A percentile compares a stretch with the other conserved stretches of the same genome.
Evolutionary conservation across 1,139 yeast species (phyloP).

Genomic region (Debaryomyces fabryi): DNA sequence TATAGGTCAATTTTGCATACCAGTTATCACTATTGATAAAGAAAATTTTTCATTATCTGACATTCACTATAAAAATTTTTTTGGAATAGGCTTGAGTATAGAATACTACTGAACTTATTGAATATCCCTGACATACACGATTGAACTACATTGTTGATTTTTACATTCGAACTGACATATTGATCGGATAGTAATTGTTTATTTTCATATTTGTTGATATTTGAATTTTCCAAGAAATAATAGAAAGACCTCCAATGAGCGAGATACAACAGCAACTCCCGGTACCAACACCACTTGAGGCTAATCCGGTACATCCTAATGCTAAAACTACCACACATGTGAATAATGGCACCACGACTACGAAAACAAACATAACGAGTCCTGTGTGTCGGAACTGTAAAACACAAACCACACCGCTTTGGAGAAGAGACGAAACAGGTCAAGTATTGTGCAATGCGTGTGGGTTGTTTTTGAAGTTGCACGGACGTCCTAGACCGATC

Average conservation of each 20-base stretch:
- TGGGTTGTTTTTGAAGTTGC: slow-evolving; percentile 86
- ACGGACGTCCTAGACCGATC: slow-evolving; percentile 91
- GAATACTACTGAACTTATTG: background rate
- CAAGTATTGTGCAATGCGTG: slow-evolving; percentile 95
- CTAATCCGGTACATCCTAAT: slow-evolving; percentile 46
- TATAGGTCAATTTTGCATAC: background rate
- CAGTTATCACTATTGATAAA: slow-evolving; percentile 6
- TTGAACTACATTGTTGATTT: background rate
- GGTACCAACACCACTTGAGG: slow-evolving; percentile 12
- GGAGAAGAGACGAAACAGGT: slow-evolving; percentile 95
- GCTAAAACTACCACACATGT: slow-evolving; percentile 51
- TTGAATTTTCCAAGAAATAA: background rate
- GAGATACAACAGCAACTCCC: slow-evolving; percentile 22
- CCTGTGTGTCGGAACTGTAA: slow-evolving; percentile 89
- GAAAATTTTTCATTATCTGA: slow-evolving; percentile 7
- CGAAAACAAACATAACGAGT: slow-evolving; percentile 53
- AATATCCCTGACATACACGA: background rate
- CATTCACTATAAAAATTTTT: slow-evolving; percentile 1
- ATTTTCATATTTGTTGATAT: slow-evolving; percentile 1
- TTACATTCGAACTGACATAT: background rate
- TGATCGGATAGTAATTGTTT: background rate
- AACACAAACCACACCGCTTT: slow-evolving; percentile 89
- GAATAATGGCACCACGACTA: slow-evolving; percentile 47
- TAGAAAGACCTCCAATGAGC: slow-evolving; percentile 13
- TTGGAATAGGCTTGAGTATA: background rate